Evolutionary conservation across 1,284 basidiomycete species (phyloP), one percentile per base, ranked within the genome.

Genomic region (Taiwanofungus camphoratus): DNA sequence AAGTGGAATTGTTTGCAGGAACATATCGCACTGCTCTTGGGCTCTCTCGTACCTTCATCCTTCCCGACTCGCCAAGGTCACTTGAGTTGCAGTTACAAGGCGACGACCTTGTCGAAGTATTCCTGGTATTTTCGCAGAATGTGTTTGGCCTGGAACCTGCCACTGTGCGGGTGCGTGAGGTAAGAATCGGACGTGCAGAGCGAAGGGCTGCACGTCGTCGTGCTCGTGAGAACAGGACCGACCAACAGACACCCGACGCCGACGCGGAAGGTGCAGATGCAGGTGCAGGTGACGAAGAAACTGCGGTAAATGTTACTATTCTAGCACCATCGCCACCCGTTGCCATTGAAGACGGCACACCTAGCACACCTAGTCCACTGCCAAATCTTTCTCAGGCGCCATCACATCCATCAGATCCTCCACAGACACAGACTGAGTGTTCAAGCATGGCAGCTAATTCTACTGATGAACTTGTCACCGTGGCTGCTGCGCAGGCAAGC

Each of bases 131-230:
- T 60, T 77, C 82, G 3, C 88, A 92, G 58, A 91, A 90, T 53
- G 85, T 92, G 15, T 92, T 92, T 57, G 89, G 90, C 8, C 64
- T 92, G 23, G 89, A 92, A 59, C 89, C 89, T 13, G 88, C 88
- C 3, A 92, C 90, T 1, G 89, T 92, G 16, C 75, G 89, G 20
- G 89, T 92, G n/a, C 79, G 89, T 5, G 90, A 92, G 61, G 89
- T 92, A 19, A 74, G 90, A 32, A 89, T 92, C 36, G 89, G 87
- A 12, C 77, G 90, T 4, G 86, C 87, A 3, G 89, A 92, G 61
- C 77, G 89, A 31, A 68, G 89, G 46, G 87, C 88, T 15, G 88
- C 88, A 20, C 72, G 89, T 31, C 73, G 88, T 44, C 69, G 87
- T 51, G 78, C 83, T 31, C 71, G 87, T 48, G 80, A 82, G 60